Evolutionary conservation across 192 early-diverging fungal genomes (phyloP).

Genomic region (Diversispora epigaea): DNA sequence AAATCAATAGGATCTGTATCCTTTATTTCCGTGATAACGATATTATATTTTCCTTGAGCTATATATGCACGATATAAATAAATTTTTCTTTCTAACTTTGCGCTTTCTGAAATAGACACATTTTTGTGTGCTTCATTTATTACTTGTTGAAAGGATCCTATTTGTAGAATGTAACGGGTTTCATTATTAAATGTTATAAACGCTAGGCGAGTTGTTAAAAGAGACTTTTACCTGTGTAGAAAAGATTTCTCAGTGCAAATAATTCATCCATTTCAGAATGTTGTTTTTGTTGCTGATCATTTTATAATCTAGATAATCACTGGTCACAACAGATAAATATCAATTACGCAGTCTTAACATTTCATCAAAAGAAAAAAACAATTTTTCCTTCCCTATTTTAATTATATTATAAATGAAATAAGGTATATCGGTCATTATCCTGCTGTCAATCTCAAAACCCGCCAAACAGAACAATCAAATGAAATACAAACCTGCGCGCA

Average conservation of each 20-base stretch:
- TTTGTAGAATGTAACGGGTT: constrained; percentile 39
- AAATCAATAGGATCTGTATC: constrained; percentile 56
- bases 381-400: no score
- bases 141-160: constrained; percentile 72
- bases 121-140: constrained; percentile 61
- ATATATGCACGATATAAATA: constrained; percentile 80
- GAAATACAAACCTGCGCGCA: no score
- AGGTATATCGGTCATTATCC: no score
- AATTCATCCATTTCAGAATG: constrained; percentile 44
- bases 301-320: no score
- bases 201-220: constrained; percentile 2
- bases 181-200: constrained; percentile 29
- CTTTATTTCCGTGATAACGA: constrained; percentile 67
- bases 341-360: no score
- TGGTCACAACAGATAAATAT: no score
- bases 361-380: no score
- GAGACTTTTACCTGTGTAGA: constrained; percentile 47
- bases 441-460: no score
- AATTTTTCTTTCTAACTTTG: constrained; percentile 59
- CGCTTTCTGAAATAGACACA: constrained; percentile 37
- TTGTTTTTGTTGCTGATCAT: no score
- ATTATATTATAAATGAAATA: no score
- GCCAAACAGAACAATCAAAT: no score
- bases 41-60: constrained; percentile 69
- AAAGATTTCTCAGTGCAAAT: constrained; percentile 70